Conservation (phyloP, 148 eudicot species). For the Rhododendron griersonianum region DNA sequence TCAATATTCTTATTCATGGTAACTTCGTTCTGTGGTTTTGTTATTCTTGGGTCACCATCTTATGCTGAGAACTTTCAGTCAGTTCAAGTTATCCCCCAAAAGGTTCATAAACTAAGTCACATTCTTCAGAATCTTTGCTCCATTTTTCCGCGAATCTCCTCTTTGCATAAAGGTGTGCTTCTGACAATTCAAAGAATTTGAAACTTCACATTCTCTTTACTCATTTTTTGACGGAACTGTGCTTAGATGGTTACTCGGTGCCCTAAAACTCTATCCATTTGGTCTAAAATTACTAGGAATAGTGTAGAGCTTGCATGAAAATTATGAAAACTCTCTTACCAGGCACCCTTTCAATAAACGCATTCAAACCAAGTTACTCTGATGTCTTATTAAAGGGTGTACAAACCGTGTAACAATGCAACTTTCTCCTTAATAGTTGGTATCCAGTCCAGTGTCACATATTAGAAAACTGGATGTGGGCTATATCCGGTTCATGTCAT, state of each 20-base stretch:
- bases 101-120: not conserved
- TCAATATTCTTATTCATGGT: not conserved
- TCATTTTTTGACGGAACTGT: not conserved
- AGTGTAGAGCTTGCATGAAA: not conserved
- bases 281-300: not conserved
- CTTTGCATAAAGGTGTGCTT: not conserved
- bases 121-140: not conserved
- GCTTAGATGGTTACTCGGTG: not conserved
- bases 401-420: not conserved
- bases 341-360: not conserved
- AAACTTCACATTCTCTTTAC: not conserved
- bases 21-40: not conserved
- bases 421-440: not conserved
- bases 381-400: not conserved
- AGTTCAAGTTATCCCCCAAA: not conserved
- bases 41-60: not conserved
- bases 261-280: not conserved
- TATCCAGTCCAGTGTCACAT: not conserved
- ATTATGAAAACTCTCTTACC: not conserved
- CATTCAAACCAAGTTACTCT: not conserved
- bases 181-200: not conserved
- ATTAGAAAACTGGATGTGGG: not conserved
- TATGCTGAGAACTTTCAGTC: not conserved
- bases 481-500: not conserved
- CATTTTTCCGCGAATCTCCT: not conserved